Base-by-base conservation (phyloP, 495 filamentous ascomycete genomes). In the Patellaria atrata region DNA sequence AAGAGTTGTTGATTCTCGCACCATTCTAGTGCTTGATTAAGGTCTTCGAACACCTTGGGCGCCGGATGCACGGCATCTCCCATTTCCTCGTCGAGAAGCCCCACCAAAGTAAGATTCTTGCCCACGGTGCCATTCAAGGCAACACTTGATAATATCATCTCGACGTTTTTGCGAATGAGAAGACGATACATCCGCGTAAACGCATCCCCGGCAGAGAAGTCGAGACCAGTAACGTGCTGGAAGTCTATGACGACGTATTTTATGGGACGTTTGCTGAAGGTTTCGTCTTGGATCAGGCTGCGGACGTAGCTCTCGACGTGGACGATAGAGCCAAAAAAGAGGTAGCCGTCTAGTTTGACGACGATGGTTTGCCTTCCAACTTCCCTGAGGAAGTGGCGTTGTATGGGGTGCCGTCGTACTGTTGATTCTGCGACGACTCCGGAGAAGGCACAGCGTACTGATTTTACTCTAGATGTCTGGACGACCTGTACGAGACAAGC, bases 241-340 rank as follows among this genome's bases (percentile, higher is more conserved):
- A 97, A 68, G 48, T 96, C 89, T 25, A 97, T 60, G n/a, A 96
- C 74, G 27, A 97, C 59, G 54, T 79, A 96, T 39, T 79, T 74
- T 47, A 94, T 92, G 1, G 85, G 87, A 17, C 71, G 73, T 29
- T 63, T 50, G 22, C 60, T 60, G 55, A 92, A 94, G 1, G 73
- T 68, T 30, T 92, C 75, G 14, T 89, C 82, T 25, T 82, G 71
- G 20, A 96, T 77, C 31, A 94, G 58, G 1, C 63, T 70, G 14
- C 84, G 70, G 49, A 94, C 82, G 34, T 77, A 77, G 35, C 79
- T 78, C 56, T 97, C 89, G 2, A 97, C 85, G 21, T 77, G 78
- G 19, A 94, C 84, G 34, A 97, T 94, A 0, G 86, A 94, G 4
- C 89, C 89, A 45, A 97, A 97, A 61, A 96, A 97, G 5, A 96